Evolutionary conservation across 2,329 filamentous ascomycete species (phyloP), one percentile per base, ranked within the genome.

Genomic region (Exophiala sideris): DNA sequence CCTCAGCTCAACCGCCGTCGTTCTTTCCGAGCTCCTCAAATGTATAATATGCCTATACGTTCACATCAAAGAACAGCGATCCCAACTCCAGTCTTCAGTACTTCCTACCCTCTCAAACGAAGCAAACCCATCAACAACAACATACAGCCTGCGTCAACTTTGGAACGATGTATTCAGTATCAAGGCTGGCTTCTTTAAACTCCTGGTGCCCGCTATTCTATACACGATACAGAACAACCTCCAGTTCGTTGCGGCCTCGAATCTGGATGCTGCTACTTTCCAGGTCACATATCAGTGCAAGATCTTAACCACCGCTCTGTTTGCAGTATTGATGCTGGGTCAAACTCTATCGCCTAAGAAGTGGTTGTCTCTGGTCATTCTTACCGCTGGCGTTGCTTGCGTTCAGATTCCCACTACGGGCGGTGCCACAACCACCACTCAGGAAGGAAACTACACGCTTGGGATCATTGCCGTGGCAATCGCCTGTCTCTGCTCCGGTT

Each of bases 241-340:
- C 46, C 90, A 96, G 69, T 99, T 96, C 67, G 82, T 95, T 47
- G 92, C 91, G 1, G 83, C 96, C 8, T 89, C 88, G 57, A 96
- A 97, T 62, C 72, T 97, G 64, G 90, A 95, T 66, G 88, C 91
- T 0, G 90, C 94, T 5, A 90, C 92, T 50, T 97, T 96, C 68
- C 91, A 96, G 71, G 86, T 96, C 53, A 83, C 94, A 18, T 95
- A 94, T 68, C 92, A 99, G 72, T 78, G 96, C 54, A 96, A 96
- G 81, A 94, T 97, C 60, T 80, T 96, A 59, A 89, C 88, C 1
- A 94, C 90, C 0, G 91, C 94, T 2, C 71, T 96, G 24, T 96
- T 96, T 71, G 92, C 88, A 58, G 86, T 95, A 40, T 71, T 84
- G 2, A 79, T 97, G 67, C 78, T 97, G 12, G 83, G 85, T 11